Percentiles rank a stretch among this genome's conserved stretches.
Evolutionary conservation across 805 yeast genomes (phyloP).

Genomic region (Candida chilensis): DNA sequence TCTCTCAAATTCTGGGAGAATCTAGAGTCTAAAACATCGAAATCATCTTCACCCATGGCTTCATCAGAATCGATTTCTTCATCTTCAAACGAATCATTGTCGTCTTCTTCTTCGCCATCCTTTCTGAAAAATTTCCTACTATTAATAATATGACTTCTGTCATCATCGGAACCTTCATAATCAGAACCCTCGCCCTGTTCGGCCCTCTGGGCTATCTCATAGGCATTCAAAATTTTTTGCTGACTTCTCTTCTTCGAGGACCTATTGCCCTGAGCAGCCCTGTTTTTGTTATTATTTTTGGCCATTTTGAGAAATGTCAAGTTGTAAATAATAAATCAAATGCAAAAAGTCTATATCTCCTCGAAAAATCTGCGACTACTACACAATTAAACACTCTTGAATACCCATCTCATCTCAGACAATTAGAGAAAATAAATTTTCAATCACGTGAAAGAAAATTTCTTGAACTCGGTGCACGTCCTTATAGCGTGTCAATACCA

Average conservation of each 20-base stretch:
- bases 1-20: constrained; percentile 66
- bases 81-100: constrained; percentile 31
- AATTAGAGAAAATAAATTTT: too few species aligned
- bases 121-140: constrained; percentile 22
- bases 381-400: too few species aligned
- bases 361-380: too few species aligned
- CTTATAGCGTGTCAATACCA: too few species aligned
- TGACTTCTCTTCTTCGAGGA: constrained; percentile 21
- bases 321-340: too few species aligned
- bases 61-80: constrained; percentile 81
- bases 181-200: constrained; percentile 10
- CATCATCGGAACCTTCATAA: constrained; percentile 14
- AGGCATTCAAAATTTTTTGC: constrained; percentile 31
- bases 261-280: constrained; percentile 10
- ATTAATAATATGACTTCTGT: constrained; percentile 26
- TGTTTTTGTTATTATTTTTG: too few species aligned
- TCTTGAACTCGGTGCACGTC: too few species aligned
- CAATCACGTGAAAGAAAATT: too few species aligned
- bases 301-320: too few species aligned
- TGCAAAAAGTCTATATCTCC: too few species aligned
- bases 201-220: constrained; percentile 31
- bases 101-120: constrained; percentile 16
- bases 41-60: constrained; percentile 76
- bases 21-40: constrained; percentile 51
- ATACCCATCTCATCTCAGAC: too few species aligned